These are phyloP conservation scores for Marasmius oreades DNA, from an alignment of 1,284 basidiomycete species.

Conservation along the genomic window DNA sequence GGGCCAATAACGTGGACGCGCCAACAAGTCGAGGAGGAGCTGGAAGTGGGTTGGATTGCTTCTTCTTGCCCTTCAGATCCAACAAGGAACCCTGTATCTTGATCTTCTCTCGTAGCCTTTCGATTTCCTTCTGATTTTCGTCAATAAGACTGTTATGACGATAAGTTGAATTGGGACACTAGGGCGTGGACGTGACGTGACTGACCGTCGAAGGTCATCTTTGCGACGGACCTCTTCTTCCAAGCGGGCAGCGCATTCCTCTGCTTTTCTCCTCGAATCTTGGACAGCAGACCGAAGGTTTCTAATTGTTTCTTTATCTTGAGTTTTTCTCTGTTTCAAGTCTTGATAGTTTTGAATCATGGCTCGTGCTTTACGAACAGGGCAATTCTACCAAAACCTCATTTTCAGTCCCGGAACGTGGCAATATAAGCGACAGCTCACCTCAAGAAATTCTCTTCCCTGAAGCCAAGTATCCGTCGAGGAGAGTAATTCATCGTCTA, in stretches of 20 bases:
- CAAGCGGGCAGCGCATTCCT: neutral
- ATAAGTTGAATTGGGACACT: neutral
- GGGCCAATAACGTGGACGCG: neutral
- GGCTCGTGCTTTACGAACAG: constrained; percentile 26
- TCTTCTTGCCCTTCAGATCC: neutral
- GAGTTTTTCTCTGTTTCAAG: constrained; percentile 10
- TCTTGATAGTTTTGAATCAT: constrained; percentile 23
- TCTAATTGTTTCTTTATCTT: constrained; percentile 7
- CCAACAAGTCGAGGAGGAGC: neutral
- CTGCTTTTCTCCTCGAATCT: constrained; percentile 9
- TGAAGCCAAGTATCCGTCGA: constrained; percentile 48
- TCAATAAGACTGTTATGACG: neutral
- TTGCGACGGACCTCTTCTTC: constrained; percentile 6
- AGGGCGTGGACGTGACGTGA: neutral
- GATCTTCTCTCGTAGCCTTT: neutral
- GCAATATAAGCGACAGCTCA: constrained; percentile 24
- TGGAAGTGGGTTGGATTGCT: neutral
- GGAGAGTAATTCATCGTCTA: constrained; percentile 37
- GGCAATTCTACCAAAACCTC: constrained; percentile 16
- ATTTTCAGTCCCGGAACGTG: constrained; percentile 4
- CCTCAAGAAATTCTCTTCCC: constrained; percentile 26
- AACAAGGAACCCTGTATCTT: neutral
- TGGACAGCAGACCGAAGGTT: constrained; percentile 14
- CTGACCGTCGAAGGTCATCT: constrained; percentile 8
- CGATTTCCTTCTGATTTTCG: neutral